These are phyloP conservation scores for Daldinia caldariorum DNA, from an alignment of 495 filamentous ascomycete genomes.

Conservation along the genomic window DNA sequence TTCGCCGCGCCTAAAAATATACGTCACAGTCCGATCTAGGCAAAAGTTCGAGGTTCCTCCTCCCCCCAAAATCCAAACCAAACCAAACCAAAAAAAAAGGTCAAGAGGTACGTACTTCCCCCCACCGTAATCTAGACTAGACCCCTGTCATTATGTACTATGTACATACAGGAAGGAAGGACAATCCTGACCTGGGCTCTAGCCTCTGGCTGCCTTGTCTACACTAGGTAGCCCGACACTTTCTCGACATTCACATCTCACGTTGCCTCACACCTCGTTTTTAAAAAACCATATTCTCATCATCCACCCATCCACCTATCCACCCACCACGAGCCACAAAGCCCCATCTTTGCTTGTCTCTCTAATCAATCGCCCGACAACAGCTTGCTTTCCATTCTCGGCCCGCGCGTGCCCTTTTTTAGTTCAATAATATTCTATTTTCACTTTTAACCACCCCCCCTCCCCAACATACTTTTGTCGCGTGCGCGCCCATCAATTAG, in stretches of 20 bases:
- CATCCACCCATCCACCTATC: conserved; percentile 21
- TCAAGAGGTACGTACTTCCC: not conserved
- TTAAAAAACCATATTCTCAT: conserved; percentile 20
- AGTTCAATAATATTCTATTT: conserved; percentile 27
- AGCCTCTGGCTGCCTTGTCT: conserved; percentile 37
- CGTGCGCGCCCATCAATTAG: conserved; percentile 50
- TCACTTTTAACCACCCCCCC: conserved; percentile 24
- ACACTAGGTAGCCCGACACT: conserved; percentile 34
- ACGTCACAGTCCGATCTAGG: conserved; percentile 27
- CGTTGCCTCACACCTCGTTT: conserved; percentile 34
- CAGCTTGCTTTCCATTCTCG: conserved; percentile 25
- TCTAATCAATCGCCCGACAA: conserved; percentile 28
- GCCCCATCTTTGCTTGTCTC: conserved; percentile 38
- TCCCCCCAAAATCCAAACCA: not conserved
- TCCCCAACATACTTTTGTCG: conserved; percentile 40
- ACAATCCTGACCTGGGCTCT: conserved; percentile 39
- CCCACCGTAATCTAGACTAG: conserved; percentile 24
- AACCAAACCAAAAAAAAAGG: not conserved
- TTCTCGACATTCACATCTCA: conserved; percentile 31
- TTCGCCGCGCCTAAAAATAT: not conserved
- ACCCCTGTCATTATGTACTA: conserved; percentile 34
- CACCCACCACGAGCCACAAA: conserved; percentile 38
- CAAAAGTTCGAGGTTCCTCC: not conserved
- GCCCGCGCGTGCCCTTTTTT: conserved; percentile 37
- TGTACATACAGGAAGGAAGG: conserved; percentile 10